phyloP scores from a whole-genome alignment of 208 protist genomes.

The Trypanosoma conorhini region DNA sequence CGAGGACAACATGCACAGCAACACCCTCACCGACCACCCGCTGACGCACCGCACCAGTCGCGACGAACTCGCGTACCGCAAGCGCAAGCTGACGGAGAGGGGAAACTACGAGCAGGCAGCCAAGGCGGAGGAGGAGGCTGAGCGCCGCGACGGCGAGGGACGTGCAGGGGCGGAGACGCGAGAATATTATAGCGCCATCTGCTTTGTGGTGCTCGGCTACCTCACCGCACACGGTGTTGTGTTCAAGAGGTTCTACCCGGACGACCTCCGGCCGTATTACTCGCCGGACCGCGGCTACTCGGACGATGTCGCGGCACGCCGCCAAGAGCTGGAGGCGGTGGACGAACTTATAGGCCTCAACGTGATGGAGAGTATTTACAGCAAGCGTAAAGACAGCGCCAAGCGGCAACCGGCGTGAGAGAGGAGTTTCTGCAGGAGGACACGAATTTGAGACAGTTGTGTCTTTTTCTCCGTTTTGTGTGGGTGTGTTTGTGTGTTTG shows the following conservation, averaged over 20 bases:
- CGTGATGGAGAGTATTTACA: conserved; percentile 81
- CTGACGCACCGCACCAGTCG: conserved; percentile 80
- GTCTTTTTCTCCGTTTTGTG: conserved; percentile 9
- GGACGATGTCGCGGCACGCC: conserved; percentile 74
- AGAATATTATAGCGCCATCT: conserved; percentile 86
- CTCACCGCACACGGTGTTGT: conserved; percentile 73
- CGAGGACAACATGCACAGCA: conserved; percentile 86
- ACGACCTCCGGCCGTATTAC: conserved; percentile 80
- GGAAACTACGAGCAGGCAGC: conserved; percentile 81
- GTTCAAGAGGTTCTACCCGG: conserved; percentile 80
- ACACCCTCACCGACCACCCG: conserved; percentile 82
- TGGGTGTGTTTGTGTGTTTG: background rate
- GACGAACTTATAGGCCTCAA: conserved; percentile 80
- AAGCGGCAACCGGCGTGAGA: conserved; percentile 36
- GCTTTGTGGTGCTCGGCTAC: conserved; percentile 74
- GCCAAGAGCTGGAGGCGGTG: conserved; percentile 60
- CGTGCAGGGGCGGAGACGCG: conserved; percentile 64
- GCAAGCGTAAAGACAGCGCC: conserved; percentile 57
- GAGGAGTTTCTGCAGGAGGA: background rate
- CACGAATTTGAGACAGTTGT: background rate
- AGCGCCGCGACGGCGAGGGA: conserved; percentile 58
- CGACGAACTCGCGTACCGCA: conserved; percentile 81
- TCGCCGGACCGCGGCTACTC: conserved; percentile 80
- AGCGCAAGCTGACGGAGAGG: conserved; percentile 83
- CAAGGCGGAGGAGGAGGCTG: conserved; percentile 72